Percentiles rank a stretch among this genome's conserved stretches.
These are phyloP conservation scores for Tolypocladium ophioglossoides DNA, from an alignment of 2,329 filamentous ascomycete species.

Conservation along the genomic window DNA sequence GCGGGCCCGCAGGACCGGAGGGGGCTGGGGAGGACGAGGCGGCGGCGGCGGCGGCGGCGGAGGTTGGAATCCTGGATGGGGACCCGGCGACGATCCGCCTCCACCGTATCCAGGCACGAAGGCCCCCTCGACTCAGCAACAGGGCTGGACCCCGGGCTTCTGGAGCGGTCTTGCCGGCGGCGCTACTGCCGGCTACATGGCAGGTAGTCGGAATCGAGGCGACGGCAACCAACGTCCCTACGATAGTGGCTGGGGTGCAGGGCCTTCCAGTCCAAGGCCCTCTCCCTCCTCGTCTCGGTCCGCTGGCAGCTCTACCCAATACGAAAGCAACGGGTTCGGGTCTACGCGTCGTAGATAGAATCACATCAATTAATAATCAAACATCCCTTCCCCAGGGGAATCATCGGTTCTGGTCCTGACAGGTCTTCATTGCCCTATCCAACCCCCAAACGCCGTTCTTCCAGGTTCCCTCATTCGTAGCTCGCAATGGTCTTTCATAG, in stretches of 20 bases:
- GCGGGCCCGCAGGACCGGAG: slow-evolving; percentile 16
- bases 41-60: slow-evolving; percentile 31
- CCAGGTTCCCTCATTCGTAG: neutral
- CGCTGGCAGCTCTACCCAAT: slow-evolving; percentile 31
- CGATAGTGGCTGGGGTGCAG: slow-evolving; percentile 17
- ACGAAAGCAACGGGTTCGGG: slow-evolving; percentile 64
- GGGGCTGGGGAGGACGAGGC: slow-evolving; percentile 23
- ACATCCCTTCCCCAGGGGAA: neutral
- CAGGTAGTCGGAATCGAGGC: slow-evolving; percentile 37
- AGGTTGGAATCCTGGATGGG: slow-evolving; percentile 26
- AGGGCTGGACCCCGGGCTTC: slow-evolving; percentile 62
- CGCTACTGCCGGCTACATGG: slow-evolving; percentile 57
- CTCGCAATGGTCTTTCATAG: slow-evolving; percentile 4
- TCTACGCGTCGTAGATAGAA: slow-evolving; percentile 49
- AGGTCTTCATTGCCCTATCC: slow-evolving; percentile 7
- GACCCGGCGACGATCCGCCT: slow-evolving; percentile 39
- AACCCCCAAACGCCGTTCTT: slow-evolving; percentile 7
- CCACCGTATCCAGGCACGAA: slow-evolving; percentile 34
- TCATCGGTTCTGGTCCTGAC: slow-evolving; percentile 1
- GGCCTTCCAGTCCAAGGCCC: slow-evolving; percentile 12
- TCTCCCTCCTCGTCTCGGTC: slow-evolving; percentile 23
- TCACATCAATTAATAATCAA: neutral
- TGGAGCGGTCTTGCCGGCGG: slow-evolving; percentile 61
- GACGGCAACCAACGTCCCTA: slow-evolving; percentile 18
- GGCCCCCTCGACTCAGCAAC: slow-evolving; percentile 14